phyloP scores from a whole-genome alignment of 768 basidiomycete genomes.

The Xerocomus spinulosus region DNA sequence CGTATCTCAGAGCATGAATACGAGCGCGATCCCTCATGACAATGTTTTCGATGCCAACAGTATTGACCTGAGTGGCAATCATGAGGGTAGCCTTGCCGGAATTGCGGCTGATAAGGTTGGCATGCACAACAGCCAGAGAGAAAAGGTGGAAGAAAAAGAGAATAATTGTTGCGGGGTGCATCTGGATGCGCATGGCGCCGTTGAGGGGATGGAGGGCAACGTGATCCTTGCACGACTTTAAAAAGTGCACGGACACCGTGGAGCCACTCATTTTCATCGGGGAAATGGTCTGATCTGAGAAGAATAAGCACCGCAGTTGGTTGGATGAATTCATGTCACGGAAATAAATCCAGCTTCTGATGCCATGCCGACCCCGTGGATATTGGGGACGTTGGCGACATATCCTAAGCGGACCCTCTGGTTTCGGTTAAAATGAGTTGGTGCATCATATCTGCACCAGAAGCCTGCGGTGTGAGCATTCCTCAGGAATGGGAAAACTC shows the following conservation, averaged over 20 bases:
- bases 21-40: constrained; percentile 23
- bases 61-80: constrained; percentile 12
- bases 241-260: neutral
- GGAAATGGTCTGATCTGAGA: neutral
- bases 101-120: constrained; percentile 7
- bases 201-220: neutral
- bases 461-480: no score
- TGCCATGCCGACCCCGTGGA: neutral
- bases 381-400: neutral
- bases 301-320: neutral
- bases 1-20: constrained; percentile 8
- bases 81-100: constrained; percentile 13
- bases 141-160: constrained; percentile 4
- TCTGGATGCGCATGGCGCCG: neutral
- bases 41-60: constrained; percentile 8
- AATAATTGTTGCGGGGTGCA: neutral
- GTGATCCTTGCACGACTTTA: neutral
- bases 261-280: neutral
- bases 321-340: neutral
- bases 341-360: neutral
- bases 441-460: no score
- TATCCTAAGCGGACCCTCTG: neutral
- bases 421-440: neutral
- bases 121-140: constrained; percentile 3
- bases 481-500: no score